Percentiles rank a stretch among this genome's conserved stretches.
Conservation (phyloP, 2,329 filamentous ascomycete species). For the Fusarium siculi region DNA sequence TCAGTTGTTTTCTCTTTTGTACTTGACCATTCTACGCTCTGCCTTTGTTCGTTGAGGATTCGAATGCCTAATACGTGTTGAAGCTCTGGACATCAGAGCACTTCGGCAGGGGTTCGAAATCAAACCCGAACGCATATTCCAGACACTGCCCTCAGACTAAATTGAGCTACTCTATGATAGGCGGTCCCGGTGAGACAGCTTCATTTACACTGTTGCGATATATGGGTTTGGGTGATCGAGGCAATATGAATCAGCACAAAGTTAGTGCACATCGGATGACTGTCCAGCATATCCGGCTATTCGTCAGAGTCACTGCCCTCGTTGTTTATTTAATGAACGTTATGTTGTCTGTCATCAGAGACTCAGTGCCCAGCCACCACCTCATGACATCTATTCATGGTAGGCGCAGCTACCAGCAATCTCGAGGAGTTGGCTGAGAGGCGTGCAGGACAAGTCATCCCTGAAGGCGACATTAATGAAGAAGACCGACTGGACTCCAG, state of each 20-base stretch:
- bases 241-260: neutral
- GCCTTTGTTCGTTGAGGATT: neutral
- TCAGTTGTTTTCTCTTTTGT: constrained; percentile 30
- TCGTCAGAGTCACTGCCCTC: neutral
- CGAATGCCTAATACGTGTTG: neutral
- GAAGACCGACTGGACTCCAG: constrained; percentile 3
- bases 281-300: neutral
- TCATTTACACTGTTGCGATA: neutral
- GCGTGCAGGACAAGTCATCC: constrained; percentile 3
- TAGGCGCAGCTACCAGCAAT: constrained; percentile 14
- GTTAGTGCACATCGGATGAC: neutral
- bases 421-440: constrained; percentile 14
- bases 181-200: neutral
- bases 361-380: neutral
- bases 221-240: neutral
- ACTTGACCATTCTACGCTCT: neutral
- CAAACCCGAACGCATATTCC: neutral
- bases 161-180: neutral
- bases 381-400: constrained; percentile 1
- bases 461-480: neutral
- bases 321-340: neutral
- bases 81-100: neutral
- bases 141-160: neutral
- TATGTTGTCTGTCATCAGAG: neutral
- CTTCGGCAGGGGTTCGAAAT: neutral